Evolutionary conservation across 1,284 basidiomycete genomes (phyloP), one percentile per base, ranked within the genome.

Genomic region (Ganoderma lingzhi): DNA sequence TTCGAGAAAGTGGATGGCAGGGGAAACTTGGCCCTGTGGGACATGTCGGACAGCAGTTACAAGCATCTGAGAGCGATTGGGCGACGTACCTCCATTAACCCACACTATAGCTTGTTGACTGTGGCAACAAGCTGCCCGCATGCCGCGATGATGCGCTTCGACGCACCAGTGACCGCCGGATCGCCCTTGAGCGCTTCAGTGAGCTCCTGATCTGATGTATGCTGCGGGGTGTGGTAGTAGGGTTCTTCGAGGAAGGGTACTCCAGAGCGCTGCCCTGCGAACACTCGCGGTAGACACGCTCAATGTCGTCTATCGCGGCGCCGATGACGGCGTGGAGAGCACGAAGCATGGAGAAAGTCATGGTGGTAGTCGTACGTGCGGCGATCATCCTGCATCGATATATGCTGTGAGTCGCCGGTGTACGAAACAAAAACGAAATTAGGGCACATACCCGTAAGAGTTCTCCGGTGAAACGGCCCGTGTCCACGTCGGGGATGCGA

Each of bases 291-390:
- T 91, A 93, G 67, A 90, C 80, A 53, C 82, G 82, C 77, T 92
- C 87, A 37, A 93, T 90, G 74, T 92, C 89, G 78, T 89, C 85
- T 70, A 93, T 80, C 30, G 90, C 90, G 68, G 88, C 83, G 71
- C 86, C 88, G 72, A 93, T 87, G 77, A 92, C 85, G 71, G 85
- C 80, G 70, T 92, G 89, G 37, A 93, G 84, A n/a, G 87, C 86
- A 63, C 86, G 86, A 59, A 93, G 85, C 62, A 84, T 82, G 23
- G 88, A 81, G 75, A 93, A 89, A 61, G 91, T 90, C 87, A 81
- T 82, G 10, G 35, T 28, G 23, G 30, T 35, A 3, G 48, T 51
- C 23, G n/a, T 51, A n/a, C 48, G 9, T 2, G 10, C 5, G n/a
- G 4, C 0, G n/a, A 2, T 2, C 2, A 10, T 28, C n/a, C 10